Evolutionary conservation across 768 basidiomycete species (phyloP).

Genomic region (Lanmaoa rubissima): DNA sequence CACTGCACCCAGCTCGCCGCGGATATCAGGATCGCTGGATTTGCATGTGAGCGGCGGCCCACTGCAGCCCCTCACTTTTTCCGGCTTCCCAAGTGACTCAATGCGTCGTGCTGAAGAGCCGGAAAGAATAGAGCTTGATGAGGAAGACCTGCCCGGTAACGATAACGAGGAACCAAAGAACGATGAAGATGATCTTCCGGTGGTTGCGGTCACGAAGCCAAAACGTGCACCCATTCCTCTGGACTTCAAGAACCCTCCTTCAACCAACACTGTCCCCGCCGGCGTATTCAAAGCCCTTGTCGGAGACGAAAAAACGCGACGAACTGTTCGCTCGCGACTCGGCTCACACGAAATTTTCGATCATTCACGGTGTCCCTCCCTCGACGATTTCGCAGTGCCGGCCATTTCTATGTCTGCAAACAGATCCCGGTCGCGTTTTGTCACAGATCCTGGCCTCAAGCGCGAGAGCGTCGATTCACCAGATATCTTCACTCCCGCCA

Average conservation of each 20-base stretch:
- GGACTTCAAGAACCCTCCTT: conserved; percentile 69
- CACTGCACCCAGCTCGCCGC: conserved; percentile 41
- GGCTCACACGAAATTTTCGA: conserved; percentile 74
- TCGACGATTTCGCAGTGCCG: conserved; percentile 73
- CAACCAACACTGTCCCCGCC: conserved; percentile 78
- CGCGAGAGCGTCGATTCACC: conserved; percentile 30
- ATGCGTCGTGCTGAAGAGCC: conserved; percentile 21
- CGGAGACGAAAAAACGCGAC: conserved; percentile 64
- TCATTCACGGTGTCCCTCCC: conserved; percentile 62
- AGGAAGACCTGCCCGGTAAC: conserved; percentile 7
- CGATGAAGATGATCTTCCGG: conserved; percentile 17
- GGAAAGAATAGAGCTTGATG: conserved; percentile 9
- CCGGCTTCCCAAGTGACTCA: conserved; percentile 51
- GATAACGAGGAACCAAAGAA: conserved; percentile 11
- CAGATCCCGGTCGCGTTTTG: conserved; percentile 50
- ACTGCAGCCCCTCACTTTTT: conserved; percentile 57
- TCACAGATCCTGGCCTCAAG: conserved; percentile 54
- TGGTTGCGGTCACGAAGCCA: conserved; percentile 29
- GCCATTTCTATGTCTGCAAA: conserved; percentile 64
- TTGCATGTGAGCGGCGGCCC: conserved; percentile 21
- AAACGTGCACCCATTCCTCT: conserved; percentile 75
- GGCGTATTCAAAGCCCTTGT: conserved; percentile 82
- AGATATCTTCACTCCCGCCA: conserved; percentile 44
- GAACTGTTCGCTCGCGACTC: conserved; percentile 72
- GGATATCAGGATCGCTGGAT: conserved; percentile 28